phyloP scores from a whole-genome alignment of 208 protist genomes.

The Spongospora subterranea region DNA sequence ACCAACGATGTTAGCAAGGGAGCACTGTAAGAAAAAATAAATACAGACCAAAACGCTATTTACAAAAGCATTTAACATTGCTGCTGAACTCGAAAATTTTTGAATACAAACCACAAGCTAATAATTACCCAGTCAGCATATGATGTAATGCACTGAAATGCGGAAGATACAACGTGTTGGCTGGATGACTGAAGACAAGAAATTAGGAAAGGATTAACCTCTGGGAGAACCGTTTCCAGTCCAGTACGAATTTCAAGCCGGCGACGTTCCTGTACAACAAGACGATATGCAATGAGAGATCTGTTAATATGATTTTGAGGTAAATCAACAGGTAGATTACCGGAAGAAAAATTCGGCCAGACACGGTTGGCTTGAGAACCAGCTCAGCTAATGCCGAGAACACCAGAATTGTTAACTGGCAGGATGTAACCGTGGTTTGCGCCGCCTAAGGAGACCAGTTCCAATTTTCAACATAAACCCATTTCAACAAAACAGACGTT shows the following conservation, averaged over 20 bases:
- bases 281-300: neutral
- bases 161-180: neutral
- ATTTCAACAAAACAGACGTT: too few species aligned
- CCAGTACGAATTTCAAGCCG: neutral
- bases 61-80: too few species aligned
- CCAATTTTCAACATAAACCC: too few species aligned
- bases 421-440: neutral
- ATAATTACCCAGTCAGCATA: neutral
- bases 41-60: too few species aligned
- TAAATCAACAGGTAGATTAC: too few species aligned
- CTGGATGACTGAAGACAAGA: neutral
- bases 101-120: neutral
- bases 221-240: neutral
- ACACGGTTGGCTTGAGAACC: neutral
- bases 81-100: too few species aligned
- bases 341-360: neutral
- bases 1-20: neutral
- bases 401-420: neutral
- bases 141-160: neutral
- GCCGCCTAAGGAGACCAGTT: neutral
- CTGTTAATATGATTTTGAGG: too few species aligned
- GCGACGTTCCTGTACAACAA: neutral
- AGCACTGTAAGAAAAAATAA: neutral
- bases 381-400: conserved; percentile 36
- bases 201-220: neutral